Conservation (phyloP, 768 basidiomycete species). For the Suillus cothurnatus region DNA sequence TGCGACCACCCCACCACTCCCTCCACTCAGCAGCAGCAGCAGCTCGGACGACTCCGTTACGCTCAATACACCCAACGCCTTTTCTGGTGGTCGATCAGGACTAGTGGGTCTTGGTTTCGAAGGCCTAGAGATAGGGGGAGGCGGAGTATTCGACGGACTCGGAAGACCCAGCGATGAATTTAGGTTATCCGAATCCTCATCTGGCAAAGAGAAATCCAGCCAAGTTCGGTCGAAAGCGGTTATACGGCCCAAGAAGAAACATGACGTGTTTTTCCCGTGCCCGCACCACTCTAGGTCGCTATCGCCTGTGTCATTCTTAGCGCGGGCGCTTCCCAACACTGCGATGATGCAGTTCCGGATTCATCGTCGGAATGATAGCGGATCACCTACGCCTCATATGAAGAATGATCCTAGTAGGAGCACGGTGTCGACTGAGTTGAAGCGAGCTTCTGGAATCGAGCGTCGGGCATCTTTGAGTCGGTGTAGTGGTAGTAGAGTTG, state of each 20-base stretch:
- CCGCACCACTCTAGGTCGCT: slow-evolving; percentile 3
- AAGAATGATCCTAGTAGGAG: slow-evolving; percentile 18
- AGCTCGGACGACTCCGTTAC: neutral
- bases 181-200: slow-evolving; percentile 8
- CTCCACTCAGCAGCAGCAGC: neutral
- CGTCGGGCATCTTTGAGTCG: slow-evolving; percentile 26
- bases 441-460: slow-evolving; percentile 28
- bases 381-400: slow-evolving; percentile 25
- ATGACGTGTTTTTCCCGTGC: slow-evolving; percentile 34
- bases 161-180: slow-evolving; percentile 32
- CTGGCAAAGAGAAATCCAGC: neutral
- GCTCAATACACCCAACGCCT: neutral
- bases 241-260: slow-evolving; percentile 22
- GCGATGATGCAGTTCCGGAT: slow-evolving; percentile 14
- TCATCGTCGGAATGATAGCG: slow-evolving; percentile 16
- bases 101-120: slow-evolving; percentile 29
- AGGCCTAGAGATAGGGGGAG: slow-evolving; percentile 27
- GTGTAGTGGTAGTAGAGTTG: neutral
- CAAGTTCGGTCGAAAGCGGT: slow-evolving; percentile 16
- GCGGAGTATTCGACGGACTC: slow-evolving; percentile 29
- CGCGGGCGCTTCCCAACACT: slow-evolving; percentile 8
- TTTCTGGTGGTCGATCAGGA: neutral
- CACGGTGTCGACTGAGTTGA: slow-evolving; percentile 34
- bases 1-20: slow-evolving; percentile 1
- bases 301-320: slow-evolving; percentile 15